phyloP scores from a whole-genome alignment of 2,329 filamentous ascomycete genomes.

The Apiospora aurea region DNA sequence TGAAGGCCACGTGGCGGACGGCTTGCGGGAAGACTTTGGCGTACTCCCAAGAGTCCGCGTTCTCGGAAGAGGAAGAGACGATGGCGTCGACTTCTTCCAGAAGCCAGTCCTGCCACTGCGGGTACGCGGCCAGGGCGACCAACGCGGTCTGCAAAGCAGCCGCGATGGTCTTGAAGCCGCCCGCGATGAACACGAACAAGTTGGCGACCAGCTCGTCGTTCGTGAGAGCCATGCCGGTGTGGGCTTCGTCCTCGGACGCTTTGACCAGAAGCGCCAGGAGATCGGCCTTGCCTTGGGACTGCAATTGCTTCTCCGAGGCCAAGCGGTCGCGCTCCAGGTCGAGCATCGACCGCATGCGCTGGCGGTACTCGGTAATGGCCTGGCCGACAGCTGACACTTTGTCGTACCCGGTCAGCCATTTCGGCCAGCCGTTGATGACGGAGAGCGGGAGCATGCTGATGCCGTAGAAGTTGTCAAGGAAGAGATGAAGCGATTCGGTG shows the following conservation, averaged over 20 bases:
- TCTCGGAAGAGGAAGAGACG: conserved; percentile 25
- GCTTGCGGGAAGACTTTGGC: conserved; percentile 48
- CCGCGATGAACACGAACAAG: conserved; percentile 53
- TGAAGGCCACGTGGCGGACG: conserved; percentile 54
- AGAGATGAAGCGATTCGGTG: conserved; percentile 31
- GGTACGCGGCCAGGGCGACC: conserved; percentile 52
- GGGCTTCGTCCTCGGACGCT: conserved; percentile 36
- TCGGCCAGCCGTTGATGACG: background rate
- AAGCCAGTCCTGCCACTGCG: conserved; percentile 59
- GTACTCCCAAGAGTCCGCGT: conserved; percentile 47
- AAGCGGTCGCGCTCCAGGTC: background rate
- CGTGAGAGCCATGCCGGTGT: conserved; percentile 37
- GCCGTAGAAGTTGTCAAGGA: background rate
- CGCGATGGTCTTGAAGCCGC: conserved; percentile 57
- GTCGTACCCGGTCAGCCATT: background rate
- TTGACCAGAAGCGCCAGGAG: conserved; percentile 31
- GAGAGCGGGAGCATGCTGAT: background rate
- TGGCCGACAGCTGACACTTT: background rate
- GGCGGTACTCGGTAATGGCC: background rate
- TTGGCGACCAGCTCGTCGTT: conserved; percentile 56
- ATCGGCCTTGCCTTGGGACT: background rate
- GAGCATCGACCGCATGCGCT: background rate
- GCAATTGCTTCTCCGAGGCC: no score
- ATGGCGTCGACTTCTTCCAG: conserved; percentile 54
- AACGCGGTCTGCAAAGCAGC: conserved; percentile 58